These are phyloP conservation scores for Melastoma malabathricum DNA, from an alignment of 345 rosid genomes.

Conservation along the genomic window DNA sequence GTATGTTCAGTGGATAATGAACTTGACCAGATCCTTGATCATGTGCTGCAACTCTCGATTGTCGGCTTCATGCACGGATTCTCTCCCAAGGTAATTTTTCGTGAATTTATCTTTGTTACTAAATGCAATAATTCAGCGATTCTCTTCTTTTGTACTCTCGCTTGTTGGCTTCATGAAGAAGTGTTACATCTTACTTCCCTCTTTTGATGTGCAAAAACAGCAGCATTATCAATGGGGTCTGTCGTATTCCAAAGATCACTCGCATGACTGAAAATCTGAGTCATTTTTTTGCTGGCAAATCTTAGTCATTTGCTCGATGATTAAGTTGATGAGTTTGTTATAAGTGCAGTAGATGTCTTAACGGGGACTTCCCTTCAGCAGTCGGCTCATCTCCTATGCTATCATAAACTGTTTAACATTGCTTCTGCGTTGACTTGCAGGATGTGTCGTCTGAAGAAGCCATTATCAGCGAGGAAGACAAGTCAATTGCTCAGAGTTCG, in stretches of 20 bases:
- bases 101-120: background rate
- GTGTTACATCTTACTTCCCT: no score
- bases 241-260: no score
- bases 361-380: no score
- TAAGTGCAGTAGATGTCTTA: no score
- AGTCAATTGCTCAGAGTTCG: constrained; percentile 15
- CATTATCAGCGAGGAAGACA: constrained; percentile 13
- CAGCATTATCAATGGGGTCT: no score
- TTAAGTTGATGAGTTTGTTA: no score
- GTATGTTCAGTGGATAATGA: constrained; percentile 12
- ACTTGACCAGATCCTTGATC: background rate
- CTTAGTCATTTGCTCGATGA: no score
- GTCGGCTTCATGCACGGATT: constrained; percentile 24
- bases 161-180: no score
- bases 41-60: constrained; percentile 15
- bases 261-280: no score
- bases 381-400: no score
- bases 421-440: constrained; percentile 1
- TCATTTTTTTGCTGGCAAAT: no score
- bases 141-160: background rate
- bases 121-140: background rate
- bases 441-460: constrained; percentile 1
- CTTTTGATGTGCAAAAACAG: no score
- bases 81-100: constrained; percentile 12
- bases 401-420: background rate